Evolutionary conservation across 306 rosid species (phyloP), one percentile per base, ranked within the genome.

Genomic region (Gleditsia sinensis): DNA sequence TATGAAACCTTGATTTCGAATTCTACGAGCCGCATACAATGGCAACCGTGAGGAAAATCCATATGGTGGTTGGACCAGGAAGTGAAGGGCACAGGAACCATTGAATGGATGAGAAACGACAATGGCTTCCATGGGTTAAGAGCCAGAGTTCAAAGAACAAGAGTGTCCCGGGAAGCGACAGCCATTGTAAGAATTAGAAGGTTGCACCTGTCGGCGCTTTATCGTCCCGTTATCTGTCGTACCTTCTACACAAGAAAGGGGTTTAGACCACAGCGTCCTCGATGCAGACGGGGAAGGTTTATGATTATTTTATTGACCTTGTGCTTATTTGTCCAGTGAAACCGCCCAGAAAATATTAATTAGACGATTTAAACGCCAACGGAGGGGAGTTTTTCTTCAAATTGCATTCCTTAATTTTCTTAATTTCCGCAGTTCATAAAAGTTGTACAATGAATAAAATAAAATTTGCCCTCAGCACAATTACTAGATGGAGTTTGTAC

Each of bases 71-170:
- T 51, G 72, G 53, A 75, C 48, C 2, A 19, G 9, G 17, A 17
- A 75, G 13, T 63, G 84, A 24, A 56, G 81, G 16, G 66, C 21
- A 69, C 65, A 58, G 10, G 57, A 59, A 42, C 24, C 67, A 59
- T 72, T 75, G 1, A 74, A 56, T 5, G 73, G 64, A 54, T 36
- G 78, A 9, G 85, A 71, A 8, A 79, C 53, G 50, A 74, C 55
- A 71, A 78, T 55, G 76, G 88, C 68, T 16, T 83, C 90, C 94
- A 87, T 83, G 67, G 51, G 45, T 19, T 27, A 37, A 50, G 66
- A 16, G 53, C 4, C 6, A 16, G 74, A 19, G 48, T 2, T 66
- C 79, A 78, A 1, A 53, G 28, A 34, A 60, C 19, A 24, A 42
- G 7, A 49, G 48, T 32, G 39, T n/a, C 33, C 21, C 42, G 4